Evolutionary conservation across 2,329 filamentous ascomycete genomes (phyloP).

Genomic region (Alternaria panax): DNA sequence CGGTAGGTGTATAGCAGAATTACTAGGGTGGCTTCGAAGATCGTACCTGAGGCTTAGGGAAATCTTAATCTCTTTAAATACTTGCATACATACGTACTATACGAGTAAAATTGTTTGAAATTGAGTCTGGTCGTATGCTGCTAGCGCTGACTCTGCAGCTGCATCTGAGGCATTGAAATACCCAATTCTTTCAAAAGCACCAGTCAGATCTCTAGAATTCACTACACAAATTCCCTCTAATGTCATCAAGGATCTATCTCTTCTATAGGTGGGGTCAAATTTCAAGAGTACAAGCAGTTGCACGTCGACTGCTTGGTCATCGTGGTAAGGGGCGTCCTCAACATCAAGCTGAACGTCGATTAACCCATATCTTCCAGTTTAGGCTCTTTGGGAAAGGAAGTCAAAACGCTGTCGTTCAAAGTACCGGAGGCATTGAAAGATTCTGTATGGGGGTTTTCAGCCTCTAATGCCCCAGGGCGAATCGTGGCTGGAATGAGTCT

Average conservation of each 20-base stretch:
- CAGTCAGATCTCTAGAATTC: accelerated
- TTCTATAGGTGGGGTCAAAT: neutral
- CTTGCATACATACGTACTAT: neutral
- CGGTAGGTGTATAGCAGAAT: too few species aligned
- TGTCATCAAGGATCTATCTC: neutral
- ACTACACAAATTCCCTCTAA: neutral
- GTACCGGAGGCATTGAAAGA: too few species aligned
- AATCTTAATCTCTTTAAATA: neutral
- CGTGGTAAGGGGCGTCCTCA: neutral
- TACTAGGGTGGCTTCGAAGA: neutral
- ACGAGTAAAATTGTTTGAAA: neutral
- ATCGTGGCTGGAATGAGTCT: neutral
- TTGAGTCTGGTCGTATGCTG: neutral
- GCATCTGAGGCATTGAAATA: accelerated
- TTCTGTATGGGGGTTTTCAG: too few species aligned
- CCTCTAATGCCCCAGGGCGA: too few species aligned
- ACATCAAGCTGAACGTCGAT: neutral
- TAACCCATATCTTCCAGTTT: neutral
- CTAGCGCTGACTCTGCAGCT: accelerated
- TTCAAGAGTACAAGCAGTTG: neutral
- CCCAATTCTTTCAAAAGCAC: neutral
- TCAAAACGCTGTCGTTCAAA: neutral
- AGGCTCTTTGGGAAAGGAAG: neutral
- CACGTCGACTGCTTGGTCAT: neutral
- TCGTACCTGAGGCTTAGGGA: neutral